Base-by-base conservation (phyloP, 1,284 basidiomycete genomes). In the Puccinia coronata region DNA sequence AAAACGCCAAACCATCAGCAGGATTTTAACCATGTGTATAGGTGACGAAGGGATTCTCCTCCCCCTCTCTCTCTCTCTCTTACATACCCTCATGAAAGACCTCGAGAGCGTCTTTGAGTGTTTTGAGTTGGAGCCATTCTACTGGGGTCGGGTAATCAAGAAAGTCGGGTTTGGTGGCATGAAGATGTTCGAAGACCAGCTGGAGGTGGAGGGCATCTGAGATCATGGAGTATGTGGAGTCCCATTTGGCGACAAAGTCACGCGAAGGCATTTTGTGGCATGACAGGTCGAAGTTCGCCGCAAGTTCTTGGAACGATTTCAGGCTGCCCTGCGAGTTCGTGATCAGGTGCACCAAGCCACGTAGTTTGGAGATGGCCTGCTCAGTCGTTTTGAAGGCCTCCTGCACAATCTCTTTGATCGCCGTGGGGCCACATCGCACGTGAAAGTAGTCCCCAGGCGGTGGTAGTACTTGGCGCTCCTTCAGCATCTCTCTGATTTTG, bases 191-290 rank as follows among this genome's bases (percentile, higher is more conserved):
- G 23, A 71, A 71, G 0, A n/a, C 69, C 20, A 36, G 23, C 34
- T 53, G 43, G 49, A 71, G 53, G 14, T n/a, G 11, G 18, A 71
- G 20, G 28, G 34, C 51, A 51, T 51, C 43, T 36, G 43, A 51
- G 20, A 71, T 71, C 69, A 71, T 71, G 20, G n/a, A 18, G 16
- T 51, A 71, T n/a, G 69, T 71, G 3, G 69, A 51, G 36, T 71
- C 69, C 49, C 49, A 71, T 51, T 31, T 1, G 4, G 28, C 18
- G 25, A 34, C 12, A 25, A 71, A 11, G 25, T 71, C 69, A 23
- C 31, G 69, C 2, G 49, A 51, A n/a, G 69, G 69, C 20, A 49
- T 28, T 9, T 70, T 70, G 47, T 6, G 31, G 20, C 16, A 51
- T n/a, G 16, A 28, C 34, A 53, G 25, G 16, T 47, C 49, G 8